Conservation (phyloP, 345 rosid species). For the Arabidopsis thaliana region DNA sequence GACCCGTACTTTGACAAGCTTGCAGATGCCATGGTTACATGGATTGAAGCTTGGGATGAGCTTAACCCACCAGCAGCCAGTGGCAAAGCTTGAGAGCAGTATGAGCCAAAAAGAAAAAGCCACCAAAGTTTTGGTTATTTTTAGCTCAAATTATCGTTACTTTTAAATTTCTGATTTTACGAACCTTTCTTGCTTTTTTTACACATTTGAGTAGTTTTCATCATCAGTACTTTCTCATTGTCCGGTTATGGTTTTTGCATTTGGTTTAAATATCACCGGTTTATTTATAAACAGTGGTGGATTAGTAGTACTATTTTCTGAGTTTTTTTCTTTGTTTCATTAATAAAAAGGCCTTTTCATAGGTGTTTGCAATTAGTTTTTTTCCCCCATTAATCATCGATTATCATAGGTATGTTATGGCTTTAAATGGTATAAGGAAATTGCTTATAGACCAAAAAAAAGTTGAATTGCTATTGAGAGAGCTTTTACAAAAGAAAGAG, state of each 20-base stretch:
- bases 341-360: neutral
- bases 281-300: conserved; percentile 33
- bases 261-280: conserved; percentile 1
- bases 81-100: conserved; percentile 54
- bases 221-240: conserved; percentile 22
- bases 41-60: conserved; percentile 98
- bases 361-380: neutral
- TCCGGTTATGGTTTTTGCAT: conserved; percentile 15
- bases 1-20: conserved; percentile 92
- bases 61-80: conserved; percentile 66
- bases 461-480: neutral
- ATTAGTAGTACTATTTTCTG: conserved; percentile 25
- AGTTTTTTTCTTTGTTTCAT: conserved; percentile 2
- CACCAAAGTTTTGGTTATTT: too few species aligned
- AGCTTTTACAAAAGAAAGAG: neutral
- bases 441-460: neutral
- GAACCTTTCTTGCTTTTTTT: neutral
- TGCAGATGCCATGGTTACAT: conserved; percentile 88
- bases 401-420: neutral
- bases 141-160: conserved; percentile 34
- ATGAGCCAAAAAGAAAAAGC: conserved; percentile 25
- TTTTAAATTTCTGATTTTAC: conserved; percentile 20
- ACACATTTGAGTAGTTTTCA: conserved; percentile 33
- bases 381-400: neutral
- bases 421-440: neutral